Evolutionary conservation across 495 filamentous ascomycete genomes (phyloP).

Genomic region (Margaritispora aquatica): DNA sequence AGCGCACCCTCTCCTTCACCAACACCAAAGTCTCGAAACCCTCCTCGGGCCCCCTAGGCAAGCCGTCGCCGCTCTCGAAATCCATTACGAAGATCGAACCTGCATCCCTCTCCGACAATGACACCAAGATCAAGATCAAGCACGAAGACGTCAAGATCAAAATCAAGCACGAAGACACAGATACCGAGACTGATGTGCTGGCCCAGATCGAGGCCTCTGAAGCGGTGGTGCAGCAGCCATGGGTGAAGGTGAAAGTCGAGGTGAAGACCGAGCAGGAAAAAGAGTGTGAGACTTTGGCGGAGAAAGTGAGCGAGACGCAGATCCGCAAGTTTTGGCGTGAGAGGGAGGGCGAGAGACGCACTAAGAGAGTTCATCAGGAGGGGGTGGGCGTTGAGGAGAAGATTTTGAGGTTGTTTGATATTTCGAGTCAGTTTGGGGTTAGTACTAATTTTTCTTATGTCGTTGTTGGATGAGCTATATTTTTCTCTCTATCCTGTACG

Average conservation of each 20-base stretch:
- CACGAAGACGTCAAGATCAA: not conserved
- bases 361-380: slow-evolving; percentile 63
- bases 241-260: slow-evolving; percentile 13
- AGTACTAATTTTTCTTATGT: slow-evolving; percentile 31
- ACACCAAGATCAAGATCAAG: not conserved
- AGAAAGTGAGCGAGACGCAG: slow-evolving; percentile 53
- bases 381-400: slow-evolving; percentile 70
- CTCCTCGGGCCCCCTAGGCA: slow-evolving; percentile 28
- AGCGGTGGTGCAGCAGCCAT: slow-evolving; percentile 21
- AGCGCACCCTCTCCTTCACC: slow-evolving; percentile 73
- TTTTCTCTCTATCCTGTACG: too few relatives aligned
- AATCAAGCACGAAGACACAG: not conserved
- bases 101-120: not conserved
- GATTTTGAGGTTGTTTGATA: slow-evolving; percentile 82
- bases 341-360: slow-evolving; percentile 54
- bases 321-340: slow-evolving; percentile 66
- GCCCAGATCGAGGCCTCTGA: slow-evolving; percentile 19
- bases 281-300: slow-evolving; percentile 41
- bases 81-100: slow-evolving; percentile 12
- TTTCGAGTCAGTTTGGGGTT: slow-evolving; percentile 84
- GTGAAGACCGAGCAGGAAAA: slow-evolving; percentile 34
- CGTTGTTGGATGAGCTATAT: too few relatives aligned
- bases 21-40: slow-evolving; percentile 71
- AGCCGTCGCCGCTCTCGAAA: slow-evolving; percentile 20
- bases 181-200: slow-evolving; percentile 1